Base-by-base conservation (phyloP, 2,329 filamentous ascomycete genomes). In the Penicillium verrucosum region DNA sequence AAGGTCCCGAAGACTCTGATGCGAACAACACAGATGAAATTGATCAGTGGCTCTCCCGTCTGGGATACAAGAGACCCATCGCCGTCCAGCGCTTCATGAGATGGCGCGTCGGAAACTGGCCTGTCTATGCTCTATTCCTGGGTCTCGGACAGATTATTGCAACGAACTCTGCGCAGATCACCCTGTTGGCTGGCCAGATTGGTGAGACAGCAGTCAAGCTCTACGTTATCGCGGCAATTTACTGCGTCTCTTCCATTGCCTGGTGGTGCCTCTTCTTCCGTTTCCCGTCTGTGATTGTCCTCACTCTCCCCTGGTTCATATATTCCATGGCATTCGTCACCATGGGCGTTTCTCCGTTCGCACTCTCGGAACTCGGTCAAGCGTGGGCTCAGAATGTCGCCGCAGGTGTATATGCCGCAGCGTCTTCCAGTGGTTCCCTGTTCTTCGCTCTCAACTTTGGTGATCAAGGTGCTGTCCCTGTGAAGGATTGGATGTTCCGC, bases 361-460 rank as follows among this genome's bases (percentile, higher is more conserved):
- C 77, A 34, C 48, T 58, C 2, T 71, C 76, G 21, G 60, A 65
- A 0, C 62, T 65, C 52, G 69, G 70, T n/a, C 75, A 80, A 50
- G 79, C 76, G n/a, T 84, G 80, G 78, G 73, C 86, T 29, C 83
- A 86, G 60, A 83, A 86, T 57, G 75, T 84, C 12, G 86, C 82
- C 9, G 85, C 84, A 1, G 85, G 77, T 7, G 68, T 85, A 40
- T 89, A 89, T 65, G 82, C 85, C 0, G 76, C 81, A 7, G 85
- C 85, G 8, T 86, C 85, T 10, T 80, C 84, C 16, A 83, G 82
- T 43, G 86, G 86, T n/a, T 83, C 82, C 2, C 76, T 89, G 58
- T 86, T 84, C 75, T 88, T 88, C 66, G 81, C 85, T 5, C 79
- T 87, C 46, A 88, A 88, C 71, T 88, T 87, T 64, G 85, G 85